Evolutionary conservation across 2,329 filamentous ascomycete genomes (phyloP).

Genomic region (Blumeriella jaapii): DNA sequence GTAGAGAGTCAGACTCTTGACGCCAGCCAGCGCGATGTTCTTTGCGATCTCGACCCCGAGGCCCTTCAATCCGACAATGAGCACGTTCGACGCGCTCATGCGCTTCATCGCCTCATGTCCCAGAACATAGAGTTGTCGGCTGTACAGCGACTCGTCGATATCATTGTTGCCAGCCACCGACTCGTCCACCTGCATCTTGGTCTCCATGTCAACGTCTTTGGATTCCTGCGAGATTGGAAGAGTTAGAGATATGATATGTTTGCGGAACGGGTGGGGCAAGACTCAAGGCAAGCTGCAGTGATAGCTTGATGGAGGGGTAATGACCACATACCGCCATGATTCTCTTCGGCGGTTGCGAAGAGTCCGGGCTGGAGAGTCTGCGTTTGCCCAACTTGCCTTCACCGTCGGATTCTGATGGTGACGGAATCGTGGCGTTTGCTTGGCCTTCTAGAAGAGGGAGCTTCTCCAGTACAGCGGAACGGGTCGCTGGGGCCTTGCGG

Average conservation of each 20-base stretch:
- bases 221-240: constrained; percentile 29
- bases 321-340: constrained; percentile 46
- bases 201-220: constrained; percentile 50
- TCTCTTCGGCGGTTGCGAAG: constrained; percentile 44
- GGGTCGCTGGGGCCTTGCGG: constrained; percentile 6
- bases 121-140: constrained; percentile 60
- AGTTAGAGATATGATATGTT: neutral
- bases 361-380: constrained; percentile 51
- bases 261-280: neutral
- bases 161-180: constrained; percentile 43
- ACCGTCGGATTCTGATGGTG: constrained; percentile 17
- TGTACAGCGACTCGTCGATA: constrained; percentile 65
- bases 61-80: constrained; percentile 84
- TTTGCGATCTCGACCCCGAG: constrained; percentile 97
- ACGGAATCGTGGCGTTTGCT: constrained; percentile 26
- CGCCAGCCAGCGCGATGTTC: constrained; percentile 94
- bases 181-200: constrained; percentile 54
- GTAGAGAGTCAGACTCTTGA: constrained; percentile 91
- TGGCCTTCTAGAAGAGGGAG: constrained; percentile 14
- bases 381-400: constrained; percentile 51
- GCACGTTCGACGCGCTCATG: constrained; percentile 91
- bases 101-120: constrained; percentile 90
- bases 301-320: constrained; percentile 9
- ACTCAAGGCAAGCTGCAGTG: constrained; percentile 3
- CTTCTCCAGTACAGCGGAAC: constrained; percentile 10